Evolutionary conservation across 1,284 basidiomycete genomes (phyloP).

Genomic region (Pseudozyma tsukubaensis): DNA sequence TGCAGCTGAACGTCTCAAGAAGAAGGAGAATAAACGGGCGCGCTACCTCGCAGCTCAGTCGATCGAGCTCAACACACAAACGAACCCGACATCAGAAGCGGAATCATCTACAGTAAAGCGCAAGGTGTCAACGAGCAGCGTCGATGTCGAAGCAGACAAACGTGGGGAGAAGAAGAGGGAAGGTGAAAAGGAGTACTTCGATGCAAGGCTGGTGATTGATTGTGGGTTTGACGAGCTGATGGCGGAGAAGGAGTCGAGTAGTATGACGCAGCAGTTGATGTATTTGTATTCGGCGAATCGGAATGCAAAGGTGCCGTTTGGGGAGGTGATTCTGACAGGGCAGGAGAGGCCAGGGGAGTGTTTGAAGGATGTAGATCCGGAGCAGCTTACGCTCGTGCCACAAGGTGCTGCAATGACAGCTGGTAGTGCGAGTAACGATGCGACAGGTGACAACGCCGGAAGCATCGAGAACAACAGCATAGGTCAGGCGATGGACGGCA

Average conservation of each 20-base stretch:
- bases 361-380: slow-evolving; percentile 33
- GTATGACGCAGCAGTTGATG: slow-evolving; percentile 85
- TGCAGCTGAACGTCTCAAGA: slow-evolving; percentile 74
- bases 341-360: slow-evolving; percentile 69
- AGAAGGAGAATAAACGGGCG: slow-evolving; percentile 72
- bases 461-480: slow-evolving; percentile 74
- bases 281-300: slow-evolving; percentile 90
- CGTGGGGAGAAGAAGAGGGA: slow-evolving; percentile 1
- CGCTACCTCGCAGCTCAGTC: slow-evolving; percentile 61
- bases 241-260: slow-evolving; percentile 92
- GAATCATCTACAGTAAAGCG: slow-evolving; percentile 63
- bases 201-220: slow-evolving; percentile 81
- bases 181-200: slow-evolving; percentile 72
- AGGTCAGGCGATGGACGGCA: slow-evolving; percentile 78
- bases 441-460: not conserved
- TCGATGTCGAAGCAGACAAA: slow-evolving; percentile 53
- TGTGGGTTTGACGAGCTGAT: slow-evolving; percentile 94
- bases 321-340: slow-evolving; percentile 80
- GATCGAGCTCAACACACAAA: not conserved
- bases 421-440: not conserved
- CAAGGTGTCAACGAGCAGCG: slow-evolving; percentile 29
- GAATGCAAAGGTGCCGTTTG: slow-evolving; percentile 78
- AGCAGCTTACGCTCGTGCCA: slow-evolving; percentile 28
- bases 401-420: not conserved
- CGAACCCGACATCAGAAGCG: not conserved